A percentile compares a stretch with the other conserved stretches of the same genome.
Conservation (phyloP, 257 asterid genomes). For the Solanum ossicruentum region DNA sequence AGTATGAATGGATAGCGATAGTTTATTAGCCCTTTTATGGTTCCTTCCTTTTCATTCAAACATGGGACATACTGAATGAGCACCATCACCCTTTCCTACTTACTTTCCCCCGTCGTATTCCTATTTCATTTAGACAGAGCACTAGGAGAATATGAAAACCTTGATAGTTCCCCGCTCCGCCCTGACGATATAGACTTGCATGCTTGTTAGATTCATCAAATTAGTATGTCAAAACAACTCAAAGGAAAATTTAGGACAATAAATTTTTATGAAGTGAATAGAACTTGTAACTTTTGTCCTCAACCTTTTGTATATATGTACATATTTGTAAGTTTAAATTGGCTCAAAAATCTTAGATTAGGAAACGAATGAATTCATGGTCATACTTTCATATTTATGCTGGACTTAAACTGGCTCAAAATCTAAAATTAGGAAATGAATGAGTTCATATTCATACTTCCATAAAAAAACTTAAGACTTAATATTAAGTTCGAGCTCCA, state of each 20-base stretch:
- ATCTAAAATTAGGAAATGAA: no score
- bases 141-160: background rate
- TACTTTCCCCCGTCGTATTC: background rate
- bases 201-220: background rate
- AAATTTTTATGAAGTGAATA: no score
- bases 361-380: no score
- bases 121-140: background rate
- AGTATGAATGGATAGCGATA: background rate
- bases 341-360: no score
- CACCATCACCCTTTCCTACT: background rate
- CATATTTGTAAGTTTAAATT: no score
- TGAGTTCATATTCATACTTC: no score
- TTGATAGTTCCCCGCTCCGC: background rate
- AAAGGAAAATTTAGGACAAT: background rate
- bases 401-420: no score
- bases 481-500: background rate
- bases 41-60: background rate
- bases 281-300: background rate
- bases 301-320: background rate
- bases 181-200: background rate
- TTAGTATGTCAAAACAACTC: background rate
- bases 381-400: background rate
- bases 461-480: background rate
- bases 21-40: background rate
- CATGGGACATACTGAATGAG: background rate